Conservation (phyloP, 2,329 filamentous ascomycete species). For the Tricladium varicosporioides region DNA sequence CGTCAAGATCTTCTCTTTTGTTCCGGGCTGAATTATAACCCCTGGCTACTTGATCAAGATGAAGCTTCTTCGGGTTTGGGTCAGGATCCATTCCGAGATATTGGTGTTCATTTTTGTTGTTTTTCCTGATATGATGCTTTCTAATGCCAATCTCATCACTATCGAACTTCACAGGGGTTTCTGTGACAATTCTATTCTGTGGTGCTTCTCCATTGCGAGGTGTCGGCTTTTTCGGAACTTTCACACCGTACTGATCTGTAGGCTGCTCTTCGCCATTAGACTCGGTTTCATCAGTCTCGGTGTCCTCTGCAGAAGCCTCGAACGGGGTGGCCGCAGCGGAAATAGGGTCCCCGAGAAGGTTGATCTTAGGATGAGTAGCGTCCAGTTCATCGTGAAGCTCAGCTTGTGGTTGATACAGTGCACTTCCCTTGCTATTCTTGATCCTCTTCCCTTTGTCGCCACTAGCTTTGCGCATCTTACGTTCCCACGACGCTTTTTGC, state of each 20-base stretch:
- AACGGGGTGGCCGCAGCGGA: conserved; percentile 22
- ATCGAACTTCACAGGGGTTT: conserved; percentile 27
- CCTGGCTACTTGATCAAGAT: conserved; percentile 28
- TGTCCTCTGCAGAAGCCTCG: conserved; percentile 21
- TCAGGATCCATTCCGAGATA: conserved; percentile 27
- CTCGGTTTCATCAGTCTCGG: conserved; percentile 17
- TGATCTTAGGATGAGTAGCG: background rate
- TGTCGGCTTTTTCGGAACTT: conserved; percentile 26
- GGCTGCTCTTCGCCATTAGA: conserved; percentile 23
- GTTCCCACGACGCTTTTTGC: conserved; percentile 10
- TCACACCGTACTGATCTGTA: conserved; percentile 30
- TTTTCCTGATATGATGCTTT: conserved; percentile 23
- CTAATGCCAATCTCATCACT: conserved; percentile 32
- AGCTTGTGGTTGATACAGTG: conserved; percentile 14
- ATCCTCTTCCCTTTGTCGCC: conserved; percentile 14
- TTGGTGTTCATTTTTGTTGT: conserved; percentile 23
- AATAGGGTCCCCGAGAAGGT: conserved; percentile 12
- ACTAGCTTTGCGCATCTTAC: conserved; percentile 7
- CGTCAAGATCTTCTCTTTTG: conserved; percentile 29
- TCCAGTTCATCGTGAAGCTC: conserved; percentile 7
- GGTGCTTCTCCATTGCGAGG: conserved; percentile 26
- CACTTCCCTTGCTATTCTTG: conserved; percentile 12
- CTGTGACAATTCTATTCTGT: conserved; percentile 26
- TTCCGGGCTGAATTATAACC: conserved; percentile 29
- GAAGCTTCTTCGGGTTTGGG: conserved; percentile 29